phyloP scores from a whole-genome alignment of 225 moss, liverwort and hornwort species.

The Lunularia cruciata region DNA sequence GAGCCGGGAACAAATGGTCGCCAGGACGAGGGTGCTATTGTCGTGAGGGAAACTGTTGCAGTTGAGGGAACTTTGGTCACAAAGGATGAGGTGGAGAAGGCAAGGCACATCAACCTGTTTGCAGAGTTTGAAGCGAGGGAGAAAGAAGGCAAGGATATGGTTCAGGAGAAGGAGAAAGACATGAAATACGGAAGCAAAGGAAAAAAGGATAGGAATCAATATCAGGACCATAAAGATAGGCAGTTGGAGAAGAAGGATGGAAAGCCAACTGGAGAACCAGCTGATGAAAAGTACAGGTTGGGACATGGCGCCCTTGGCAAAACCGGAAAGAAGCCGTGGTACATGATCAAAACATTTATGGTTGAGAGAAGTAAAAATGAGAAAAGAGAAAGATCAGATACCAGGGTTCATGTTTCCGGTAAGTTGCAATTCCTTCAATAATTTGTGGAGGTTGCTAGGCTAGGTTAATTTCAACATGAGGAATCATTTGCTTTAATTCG shows the following conservation, averaged over 20 bases:
- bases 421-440: background rate
- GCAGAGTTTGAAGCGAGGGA: conserved; percentile 48
- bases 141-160: conserved; percentile 40
- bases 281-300: conserved; percentile 75
- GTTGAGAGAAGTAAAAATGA: conserved; percentile 42
- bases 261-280: conserved; percentile 63
- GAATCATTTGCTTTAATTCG: too few relatives aligned
- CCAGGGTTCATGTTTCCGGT: conserved; percentile 39
- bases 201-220: conserved; percentile 32
- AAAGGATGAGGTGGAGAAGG: conserved; percentile 39
- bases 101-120: conserved; percentile 72
- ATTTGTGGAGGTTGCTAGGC: too few relatives aligned
- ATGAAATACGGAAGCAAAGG: conserved; percentile 51
- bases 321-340: conserved; percentile 78
- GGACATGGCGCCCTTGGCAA: conserved; percentile 74
- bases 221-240: conserved; percentile 60
- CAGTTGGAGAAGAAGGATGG: conserved; percentile 72
- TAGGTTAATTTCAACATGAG: too few relatives aligned
- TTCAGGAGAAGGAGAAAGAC: conserved; percentile 36
- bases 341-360: conserved; percentile 70
- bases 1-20: conserved; percentile 23
- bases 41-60: conserved; percentile 29
- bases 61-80: conserved; percentile 23
- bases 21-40: conserved; percentile 26
- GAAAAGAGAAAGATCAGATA: conserved; percentile 20